Conservation (phyloP, 1,284 basidiomycete species). For the Sphagnurus paluster region DNA sequence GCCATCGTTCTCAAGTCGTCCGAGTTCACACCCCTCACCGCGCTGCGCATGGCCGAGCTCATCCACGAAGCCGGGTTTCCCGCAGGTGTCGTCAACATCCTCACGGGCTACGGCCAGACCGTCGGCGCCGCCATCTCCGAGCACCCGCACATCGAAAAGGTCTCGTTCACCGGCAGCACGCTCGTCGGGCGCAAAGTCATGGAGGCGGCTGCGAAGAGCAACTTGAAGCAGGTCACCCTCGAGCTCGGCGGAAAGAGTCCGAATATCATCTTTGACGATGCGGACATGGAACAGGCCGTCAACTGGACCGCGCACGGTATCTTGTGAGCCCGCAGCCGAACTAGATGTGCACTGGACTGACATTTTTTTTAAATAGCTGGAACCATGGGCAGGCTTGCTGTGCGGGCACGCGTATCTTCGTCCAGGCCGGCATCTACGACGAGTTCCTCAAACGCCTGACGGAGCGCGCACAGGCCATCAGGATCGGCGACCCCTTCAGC, state of each 20-base stretch:
- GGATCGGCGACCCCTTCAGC: constrained; percentile 78
- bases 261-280: constrained; percentile 74
- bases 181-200: constrained; percentile 85
- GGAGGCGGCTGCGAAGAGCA: constrained; percentile 79
- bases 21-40: constrained; percentile 88
- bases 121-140: constrained; percentile 55
- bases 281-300: constrained; percentile 77
- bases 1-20: constrained; percentile 85
- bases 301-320: constrained; percentile 83
- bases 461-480: constrained; percentile 53
- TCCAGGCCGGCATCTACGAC: constrained; percentile 84
- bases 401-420: constrained; percentile 85
- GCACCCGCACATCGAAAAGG: constrained; percentile 72
- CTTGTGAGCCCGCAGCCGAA: too few species aligned
- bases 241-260: constrained; percentile 94
- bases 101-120: constrained; percentile 77
- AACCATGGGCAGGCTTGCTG: constrained; percentile 67
- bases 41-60: constrained; percentile 57
- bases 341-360: too few species aligned
- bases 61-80: constrained; percentile 63
- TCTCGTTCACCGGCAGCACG: constrained; percentile 78
- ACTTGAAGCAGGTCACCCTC: constrained; percentile 88
- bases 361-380: constrained; percentile 21
- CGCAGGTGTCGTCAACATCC: constrained; percentile 71
- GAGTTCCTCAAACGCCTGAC: constrained; percentile 68